Conservation (phyloP, 2,329 filamentous ascomycete genomes). For the Phaeosphaeria sp. region DNA sequence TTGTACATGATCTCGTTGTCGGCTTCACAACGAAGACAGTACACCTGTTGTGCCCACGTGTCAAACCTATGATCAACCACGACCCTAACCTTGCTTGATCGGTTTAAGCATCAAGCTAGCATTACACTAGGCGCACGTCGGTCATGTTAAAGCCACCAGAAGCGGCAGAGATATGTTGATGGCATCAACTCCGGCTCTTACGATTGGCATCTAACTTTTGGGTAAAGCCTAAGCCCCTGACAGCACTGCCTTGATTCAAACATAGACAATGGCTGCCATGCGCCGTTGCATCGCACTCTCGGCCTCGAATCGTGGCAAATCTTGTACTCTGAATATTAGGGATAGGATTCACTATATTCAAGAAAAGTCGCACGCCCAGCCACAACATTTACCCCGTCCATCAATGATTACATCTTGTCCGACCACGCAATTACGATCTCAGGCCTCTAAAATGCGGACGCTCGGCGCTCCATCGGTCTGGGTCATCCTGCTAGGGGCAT, state of each 20-base stretch:
- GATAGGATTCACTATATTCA: too few relatives aligned
- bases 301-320: not conserved
- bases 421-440: not conserved
- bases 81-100: not conserved
- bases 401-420: not conserved
- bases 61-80: not conserved
- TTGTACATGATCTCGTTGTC: too few relatives aligned
- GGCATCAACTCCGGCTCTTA: not conserved
- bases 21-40: too few relatives aligned
- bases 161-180: not conserved
- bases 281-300: not conserved
- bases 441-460: not conserved
- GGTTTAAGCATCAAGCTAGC: not conserved
- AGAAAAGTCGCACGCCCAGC: too few relatives aligned
- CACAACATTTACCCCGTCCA: not conserved
- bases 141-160: constrained; percentile 1
- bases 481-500: not conserved
- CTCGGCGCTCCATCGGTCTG: not conserved
- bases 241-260: constrained; percentile 9
- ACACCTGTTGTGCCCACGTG: not conserved
- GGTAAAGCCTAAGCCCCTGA: not conserved
- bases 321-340: too few relatives aligned
- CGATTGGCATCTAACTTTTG: not conserved
- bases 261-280: not conserved
- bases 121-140: not conserved